Percentiles rank a stretch among this genome's conserved stretches.
These are phyloP conservation scores for Globisporangium ultimum DNA, from an alignment of 352 stramenopile genomes.

Conservation along the genomic window DNA sequence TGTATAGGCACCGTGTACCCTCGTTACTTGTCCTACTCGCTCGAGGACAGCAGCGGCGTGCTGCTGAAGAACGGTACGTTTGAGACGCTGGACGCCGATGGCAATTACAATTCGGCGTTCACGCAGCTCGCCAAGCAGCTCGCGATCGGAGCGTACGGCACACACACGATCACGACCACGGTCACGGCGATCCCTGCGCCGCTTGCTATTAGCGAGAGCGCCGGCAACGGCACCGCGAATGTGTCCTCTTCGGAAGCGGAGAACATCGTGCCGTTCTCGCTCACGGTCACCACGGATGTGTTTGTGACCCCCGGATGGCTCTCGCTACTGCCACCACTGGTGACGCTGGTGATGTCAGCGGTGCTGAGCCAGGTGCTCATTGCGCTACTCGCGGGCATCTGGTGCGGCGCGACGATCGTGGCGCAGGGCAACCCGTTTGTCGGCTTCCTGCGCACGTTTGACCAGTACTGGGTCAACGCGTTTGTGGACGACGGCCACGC, in stretches of 20 bases:
- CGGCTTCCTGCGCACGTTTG: slow-evolving; percentile 81
- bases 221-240: slow-evolving; percentile 10
- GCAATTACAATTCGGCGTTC: slow-evolving; percentile 59
- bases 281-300: slow-evolving; percentile 33
- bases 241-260: slow-evolving; percentile 8
- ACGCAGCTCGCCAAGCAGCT: slow-evolving; percentile 37
- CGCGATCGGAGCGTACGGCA: slow-evolving; percentile 36
- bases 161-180: slow-evolving; percentile 54
- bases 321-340: slow-evolving; percentile 65
- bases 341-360: slow-evolving; percentile 76
- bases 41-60: slow-evolving; percentile 46
- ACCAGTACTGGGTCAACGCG: slow-evolving; percentile 85
- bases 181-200: slow-evolving; percentile 13
- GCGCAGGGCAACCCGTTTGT: slow-evolving; percentile 68
- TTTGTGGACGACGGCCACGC: slow-evolving; percentile 84
- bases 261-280: slow-evolving; percentile 30
- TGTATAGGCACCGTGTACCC: slow-evolving; percentile 66
- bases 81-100: slow-evolving; percentile 57
- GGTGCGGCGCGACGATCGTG: slow-evolving; percentile 83
- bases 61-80: slow-evolving; percentile 60
- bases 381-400: slow-evolving; percentile 81
- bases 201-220: slow-evolving; percentile 1
- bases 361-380: slow-evolving; percentile 77
- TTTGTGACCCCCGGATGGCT: slow-evolving; percentile 71
- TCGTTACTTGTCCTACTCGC: slow-evolving; percentile 42